Conservation (phyloP, 225 moss, liverwort and hornwort genomes). For the Marchantia polymorpha region DNA sequence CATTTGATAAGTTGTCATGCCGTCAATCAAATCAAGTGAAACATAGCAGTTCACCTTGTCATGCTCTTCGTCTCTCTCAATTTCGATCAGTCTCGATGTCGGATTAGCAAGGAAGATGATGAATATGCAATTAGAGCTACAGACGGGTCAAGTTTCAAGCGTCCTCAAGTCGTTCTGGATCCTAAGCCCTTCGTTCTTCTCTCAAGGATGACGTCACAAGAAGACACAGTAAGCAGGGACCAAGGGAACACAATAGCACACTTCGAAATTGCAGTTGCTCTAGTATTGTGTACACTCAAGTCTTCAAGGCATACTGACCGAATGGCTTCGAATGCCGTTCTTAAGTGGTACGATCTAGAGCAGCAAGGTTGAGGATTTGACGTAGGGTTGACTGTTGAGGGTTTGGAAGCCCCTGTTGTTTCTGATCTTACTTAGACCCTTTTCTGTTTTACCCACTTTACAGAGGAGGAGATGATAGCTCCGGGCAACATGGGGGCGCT, state of each 20-base stretch:
- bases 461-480: background rate
- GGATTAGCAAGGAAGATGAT: no score
- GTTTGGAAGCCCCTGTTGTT: background rate
- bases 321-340: no score
- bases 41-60: no score
- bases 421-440: background rate
- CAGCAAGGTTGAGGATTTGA: background rate
- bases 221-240: background rate
- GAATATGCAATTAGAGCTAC: no score
- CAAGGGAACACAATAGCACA: background rate
- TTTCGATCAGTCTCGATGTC: no score
- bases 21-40: no score
- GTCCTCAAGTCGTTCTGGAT: no score
- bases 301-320: background rate
- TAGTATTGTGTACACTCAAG: background rate
- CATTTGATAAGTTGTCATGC: no score
- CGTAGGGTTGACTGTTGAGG: background rate
- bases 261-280: background rate
- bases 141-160: no score
- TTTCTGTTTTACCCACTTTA: background rate
- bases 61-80: no score
- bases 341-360: background rate
- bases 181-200: no score
- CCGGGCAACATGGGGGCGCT: conserved; percentile 27
- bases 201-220: no score